Evolutionary conservation across 2,329 filamentous ascomycete species (phyloP), one percentile per base, ranked within the genome.

Genomic region (Ophiosphaerella herpotricha): DNA sequence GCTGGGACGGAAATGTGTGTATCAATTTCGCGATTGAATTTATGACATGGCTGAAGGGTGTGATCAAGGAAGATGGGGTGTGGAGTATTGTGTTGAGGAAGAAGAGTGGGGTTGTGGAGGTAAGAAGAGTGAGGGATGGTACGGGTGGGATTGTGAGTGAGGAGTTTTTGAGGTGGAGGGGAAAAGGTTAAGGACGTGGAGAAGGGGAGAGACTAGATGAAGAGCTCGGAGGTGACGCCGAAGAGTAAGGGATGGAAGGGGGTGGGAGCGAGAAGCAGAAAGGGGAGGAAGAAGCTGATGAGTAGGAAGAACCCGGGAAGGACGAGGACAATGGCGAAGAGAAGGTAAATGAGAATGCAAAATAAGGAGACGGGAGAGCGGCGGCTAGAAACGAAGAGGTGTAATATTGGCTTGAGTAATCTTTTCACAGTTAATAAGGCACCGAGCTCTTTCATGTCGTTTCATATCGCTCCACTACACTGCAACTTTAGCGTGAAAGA

Each of bases 1-100:
- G 82, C 39, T 99, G 94, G 94, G 90, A 97, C 75, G 93, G 90
- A 14, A 93, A 97, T 67, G 83, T 89, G 59, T 97, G 92, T 68
- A 94, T 97, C 67, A 96, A 96, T 62, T 97, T 97, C 75, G 85
- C 91, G 1, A 85, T 84, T 1, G 80, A 76, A 0, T 90, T 97
- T 61, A 74, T 97, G 13, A 85, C 87, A 7, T 95, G 90, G 91
- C 79, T 85, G 52, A 81, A 82, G 36, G 79, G 78, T 1, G 84
- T 86, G 16, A 84, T 86, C 7, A 77, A 71, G 7, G 75, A 79
- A 14, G 88, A 90, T 34, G 91, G 90, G 0, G 86, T 95, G 2
- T 97, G 91, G 88, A 84, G 86, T 54, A 90, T 99, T 64, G 78
- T 84, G 41, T 83, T 90, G 50, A 77, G 73, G 46, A 83, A 87